Evolutionary conservation across 2,329 filamentous ascomycete species (phyloP).

Genomic region (Sporothrix pseudoabietina): DNA sequence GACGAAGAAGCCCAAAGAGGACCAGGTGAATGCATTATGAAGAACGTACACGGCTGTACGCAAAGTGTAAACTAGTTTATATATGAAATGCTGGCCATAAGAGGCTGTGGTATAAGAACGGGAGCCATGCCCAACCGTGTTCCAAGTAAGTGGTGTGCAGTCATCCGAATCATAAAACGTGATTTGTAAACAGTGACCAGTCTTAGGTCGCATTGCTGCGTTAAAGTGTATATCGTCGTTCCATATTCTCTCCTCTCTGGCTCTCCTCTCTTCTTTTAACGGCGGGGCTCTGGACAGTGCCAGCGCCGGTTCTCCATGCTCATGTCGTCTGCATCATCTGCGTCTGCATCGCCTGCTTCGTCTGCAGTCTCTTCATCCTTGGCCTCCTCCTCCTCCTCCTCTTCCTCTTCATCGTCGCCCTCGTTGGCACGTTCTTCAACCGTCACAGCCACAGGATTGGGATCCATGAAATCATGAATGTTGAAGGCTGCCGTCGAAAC

Average conservation of each 20-base stretch:
- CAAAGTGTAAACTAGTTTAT: not conserved
- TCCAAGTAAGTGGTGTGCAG: not conserved
- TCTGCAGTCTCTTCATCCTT: not conserved
- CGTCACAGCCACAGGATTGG: not conserved
- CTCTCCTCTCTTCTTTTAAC: not conserved
- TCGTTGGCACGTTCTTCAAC: not conserved
- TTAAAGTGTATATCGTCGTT: not conserved
- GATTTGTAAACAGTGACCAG: not conserved
- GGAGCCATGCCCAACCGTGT: not conserved
- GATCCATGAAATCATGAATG: not conserved
- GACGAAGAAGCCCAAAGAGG: not conserved
- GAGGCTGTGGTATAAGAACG: not conserved
- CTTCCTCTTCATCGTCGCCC: not conserved
- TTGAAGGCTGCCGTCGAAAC: not conserved
- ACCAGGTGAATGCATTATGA: not conserved
- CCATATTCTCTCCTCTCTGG: not conserved
- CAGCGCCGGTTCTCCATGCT: not conserved
- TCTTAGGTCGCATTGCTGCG: not conserved
- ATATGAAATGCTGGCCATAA: not conserved
- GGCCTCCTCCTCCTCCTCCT: not conserved
- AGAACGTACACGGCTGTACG: not conserved
- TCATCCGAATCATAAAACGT: not conserved
- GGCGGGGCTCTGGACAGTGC: not conserved
- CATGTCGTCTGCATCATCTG: not conserved
- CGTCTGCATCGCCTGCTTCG: too few species aligned